Conservation (phyloP, 164 flowering plant genomes). For the Brasenia schreberi region DNA sequence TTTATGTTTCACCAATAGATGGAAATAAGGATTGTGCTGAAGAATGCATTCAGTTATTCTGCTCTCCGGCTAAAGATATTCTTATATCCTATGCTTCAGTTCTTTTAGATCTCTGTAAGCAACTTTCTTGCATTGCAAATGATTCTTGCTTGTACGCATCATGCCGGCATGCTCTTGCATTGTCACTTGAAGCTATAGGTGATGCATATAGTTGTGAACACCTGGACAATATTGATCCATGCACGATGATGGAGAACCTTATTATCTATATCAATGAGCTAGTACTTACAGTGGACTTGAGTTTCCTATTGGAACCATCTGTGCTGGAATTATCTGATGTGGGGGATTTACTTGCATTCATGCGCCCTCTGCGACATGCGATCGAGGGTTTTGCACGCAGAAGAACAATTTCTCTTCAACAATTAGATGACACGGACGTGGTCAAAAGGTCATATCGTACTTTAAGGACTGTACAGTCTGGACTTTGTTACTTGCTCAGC, state of each 20-base stretch:
- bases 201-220: slow-evolving; percentile 8
- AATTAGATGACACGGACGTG: background rate
- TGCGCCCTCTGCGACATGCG: slow-evolving; percentile 27
- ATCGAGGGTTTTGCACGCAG: slow-evolving; percentile 22
- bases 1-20: slow-evolving; percentile 29
- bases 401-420: background rate
- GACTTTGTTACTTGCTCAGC: slow-evolving; percentile 30
- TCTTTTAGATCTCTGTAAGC: slow-evolving; percentile 66
- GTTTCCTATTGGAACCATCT: slow-evolving; percentile 12
- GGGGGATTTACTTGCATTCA: slow-evolving; percentile 43
- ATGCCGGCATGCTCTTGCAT: slow-evolving; percentile 54
- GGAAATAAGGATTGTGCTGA: slow-evolving; percentile 38
- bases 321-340: background rate
- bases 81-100: slow-evolving; percentile 31
- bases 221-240: slow-evolving; percentile 10
- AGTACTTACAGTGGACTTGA: slow-evolving; percentile 24
- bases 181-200: slow-evolving; percentile 32
- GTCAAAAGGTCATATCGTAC: slow-evolving; percentile 19
- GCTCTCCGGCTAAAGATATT: slow-evolving; percentile 13
- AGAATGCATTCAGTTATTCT: slow-evolving; percentile 34
- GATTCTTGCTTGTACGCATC: slow-evolving; percentile 32
- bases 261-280: slow-evolving; percentile 61
- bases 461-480: slow-evolving; percentile 26
- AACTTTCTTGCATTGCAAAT: slow-evolving; percentile 25
- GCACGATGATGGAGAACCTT: slow-evolving; percentile 27